A percentile compares a stretch with the other conserved stretches of the same genome.
Conservation (phyloP, 495 filamentous ascomycete genomes). For the Oleoguttula mirabilis region DNA sequence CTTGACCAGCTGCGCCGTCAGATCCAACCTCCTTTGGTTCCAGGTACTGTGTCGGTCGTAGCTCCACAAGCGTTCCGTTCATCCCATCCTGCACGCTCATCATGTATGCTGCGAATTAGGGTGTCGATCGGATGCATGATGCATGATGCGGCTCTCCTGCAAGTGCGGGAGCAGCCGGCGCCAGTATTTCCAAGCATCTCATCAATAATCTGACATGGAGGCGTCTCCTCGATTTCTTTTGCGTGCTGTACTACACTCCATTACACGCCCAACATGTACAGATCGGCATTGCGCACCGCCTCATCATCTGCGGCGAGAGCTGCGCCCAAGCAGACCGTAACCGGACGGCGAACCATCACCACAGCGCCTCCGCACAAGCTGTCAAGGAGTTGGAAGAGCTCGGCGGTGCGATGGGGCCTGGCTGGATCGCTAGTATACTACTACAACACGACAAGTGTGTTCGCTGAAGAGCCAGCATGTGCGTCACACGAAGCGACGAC, state of each 20-base stretch:
- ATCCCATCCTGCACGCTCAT: not conserved
- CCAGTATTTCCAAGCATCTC: too few species aligned
- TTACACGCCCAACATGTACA: constrained; percentile 14
- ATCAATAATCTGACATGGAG: too few species aligned
- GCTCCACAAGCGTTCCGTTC: not conserved
- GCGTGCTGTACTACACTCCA: too few species aligned
- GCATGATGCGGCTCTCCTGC: too few species aligned
- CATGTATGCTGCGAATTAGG: too few species aligned
- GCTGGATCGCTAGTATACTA: constrained; percentile 75
- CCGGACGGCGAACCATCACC: constrained; percentile 53
- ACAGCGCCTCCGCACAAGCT: constrained; percentile 53
- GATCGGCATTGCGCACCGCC: constrained; percentile 7
- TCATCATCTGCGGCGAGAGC: constrained; percentile 5
- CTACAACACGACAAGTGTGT: constrained; percentile 79
- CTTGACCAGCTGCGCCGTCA: not conserved
- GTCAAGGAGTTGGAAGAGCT: constrained; percentile 70
- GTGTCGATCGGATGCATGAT: too few species aligned
- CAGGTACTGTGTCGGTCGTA: constrained; percentile 12
- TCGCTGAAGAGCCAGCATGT: constrained; percentile 75
- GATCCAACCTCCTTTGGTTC: not conserved
- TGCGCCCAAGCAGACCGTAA: constrained; percentile 1
- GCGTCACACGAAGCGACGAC: constrained; percentile 26
- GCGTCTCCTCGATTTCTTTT: too few species aligned
- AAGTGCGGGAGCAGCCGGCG: too few species aligned
- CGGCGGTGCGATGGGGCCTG: constrained; percentile 57